Evolutionary conservation across 2,329 filamentous ascomycete species (phyloP).

Genomic region (Harringtonia aguacate): DNA sequence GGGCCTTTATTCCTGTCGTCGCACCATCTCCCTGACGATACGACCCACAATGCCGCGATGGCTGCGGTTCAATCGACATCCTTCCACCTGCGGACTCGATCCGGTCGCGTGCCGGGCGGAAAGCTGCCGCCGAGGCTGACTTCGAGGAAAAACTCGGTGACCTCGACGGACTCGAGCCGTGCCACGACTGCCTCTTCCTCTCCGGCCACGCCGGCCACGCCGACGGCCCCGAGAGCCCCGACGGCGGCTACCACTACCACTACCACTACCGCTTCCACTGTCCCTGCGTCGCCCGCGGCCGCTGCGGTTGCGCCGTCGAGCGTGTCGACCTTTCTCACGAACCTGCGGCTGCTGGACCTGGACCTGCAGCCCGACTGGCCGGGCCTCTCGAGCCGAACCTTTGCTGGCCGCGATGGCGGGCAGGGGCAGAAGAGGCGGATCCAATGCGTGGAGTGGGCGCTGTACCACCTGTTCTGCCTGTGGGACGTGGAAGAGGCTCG

Average conservation of each 20-base stretch:
- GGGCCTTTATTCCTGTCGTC: too few relatives aligned
- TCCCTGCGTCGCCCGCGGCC: neutral
- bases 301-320: conserved; percentile 30
- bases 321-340: conserved; percentile 64
- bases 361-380: conserved; percentile 74
- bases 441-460: conserved; percentile 74
- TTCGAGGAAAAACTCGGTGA: conserved; percentile 1
- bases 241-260: too few relatives aligned
- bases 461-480: conserved; percentile 77
- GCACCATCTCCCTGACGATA: too few relatives aligned
- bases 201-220: too few relatives aligned
- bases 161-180: too few relatives aligned
- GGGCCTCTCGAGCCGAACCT: conserved; percentile 56
- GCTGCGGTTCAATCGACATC: conserved; percentile 7
- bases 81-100: conserved; percentile 15
- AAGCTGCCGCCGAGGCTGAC: neutral
- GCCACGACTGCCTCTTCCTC: too few relatives aligned
- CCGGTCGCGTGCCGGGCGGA: conserved; percentile 12
- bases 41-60: conserved; percentile 6
- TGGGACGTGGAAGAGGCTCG: conserved; percentile 72
- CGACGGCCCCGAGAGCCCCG: too few relatives aligned
- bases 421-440: conserved; percentile 76
- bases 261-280: too few relatives aligned
- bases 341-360: conserved; percentile 72
- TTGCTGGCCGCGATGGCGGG: conserved; percentile 53